Conservation (phyloP, 805 yeast genomes). For the Aciculoconidium aculeatum region DNA sequence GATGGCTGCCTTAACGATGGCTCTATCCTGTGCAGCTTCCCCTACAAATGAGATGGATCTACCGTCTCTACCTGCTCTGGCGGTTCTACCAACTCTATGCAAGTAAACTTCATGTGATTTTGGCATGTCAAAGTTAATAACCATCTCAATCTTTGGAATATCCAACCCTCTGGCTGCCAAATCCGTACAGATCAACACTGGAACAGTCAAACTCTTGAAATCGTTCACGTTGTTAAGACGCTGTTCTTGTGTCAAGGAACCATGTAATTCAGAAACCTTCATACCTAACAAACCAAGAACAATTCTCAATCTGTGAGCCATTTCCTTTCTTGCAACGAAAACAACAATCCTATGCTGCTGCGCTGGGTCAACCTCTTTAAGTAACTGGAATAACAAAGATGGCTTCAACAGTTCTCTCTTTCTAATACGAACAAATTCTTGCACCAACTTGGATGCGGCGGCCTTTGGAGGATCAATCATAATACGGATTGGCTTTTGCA, state of each 20-base stretch:
- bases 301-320: constrained; percentile 82
- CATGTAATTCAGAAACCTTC: constrained; percentile 76
- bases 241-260: constrained; percentile 85
- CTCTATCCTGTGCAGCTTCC: constrained; percentile 79
- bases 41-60: constrained; percentile 90
- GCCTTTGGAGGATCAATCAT: constrained; percentile 97
- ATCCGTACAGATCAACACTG: constrained; percentile 92
- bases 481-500: constrained; percentile 85
- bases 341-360: constrained; percentile 75
- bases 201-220: constrained; percentile 77
- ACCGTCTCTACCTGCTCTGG: constrained; percentile 98
- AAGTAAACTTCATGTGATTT: constrained; percentile 83
- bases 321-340: constrained; percentile 86
- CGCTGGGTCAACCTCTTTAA: constrained; percentile 58
- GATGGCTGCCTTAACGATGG: constrained; percentile 86
- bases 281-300: constrained; percentile 68
- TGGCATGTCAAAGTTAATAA: constrained; percentile 94
- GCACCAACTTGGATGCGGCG: constrained; percentile 83
- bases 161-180: constrained; percentile 98
- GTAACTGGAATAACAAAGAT: constrained; percentile 67
- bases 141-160: constrained; percentile 95
- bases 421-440: constrained; percentile 92
- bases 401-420: constrained; percentile 82
- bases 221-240: constrained; percentile 79
- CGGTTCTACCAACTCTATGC: constrained; percentile 98